These are phyloP conservation scores for Jackrogersella minutella DNA, from an alignment of 495 filamentous ascomycete species.

Conservation along the genomic window DNA sequence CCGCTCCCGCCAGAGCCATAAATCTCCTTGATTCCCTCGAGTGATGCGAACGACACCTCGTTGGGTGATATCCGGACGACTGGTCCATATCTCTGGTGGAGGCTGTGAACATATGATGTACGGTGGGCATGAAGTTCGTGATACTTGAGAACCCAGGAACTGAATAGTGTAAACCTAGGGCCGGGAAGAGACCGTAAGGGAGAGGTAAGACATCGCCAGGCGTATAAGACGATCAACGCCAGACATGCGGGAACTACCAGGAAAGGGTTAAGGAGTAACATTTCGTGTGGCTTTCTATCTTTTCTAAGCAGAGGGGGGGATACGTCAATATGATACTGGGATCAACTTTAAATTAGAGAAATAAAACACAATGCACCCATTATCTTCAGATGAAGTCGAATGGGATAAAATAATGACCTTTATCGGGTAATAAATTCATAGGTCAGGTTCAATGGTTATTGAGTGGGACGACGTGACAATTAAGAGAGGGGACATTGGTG, in stretches of 20 bases:
- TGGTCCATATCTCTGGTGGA: conserved; percentile 65
- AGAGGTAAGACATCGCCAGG: conserved; percentile 44
- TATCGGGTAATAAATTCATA: conserved; percentile 24
- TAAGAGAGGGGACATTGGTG: conserved; percentile 19
- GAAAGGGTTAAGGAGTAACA: conserved; percentile 41
- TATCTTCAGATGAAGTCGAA: background rate
- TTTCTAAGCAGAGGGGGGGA: background rate
- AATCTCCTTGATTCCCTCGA: conserved; percentile 69
- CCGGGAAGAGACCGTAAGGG: conserved; percentile 61
- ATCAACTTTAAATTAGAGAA: too few species aligned
- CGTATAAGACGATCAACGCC: conserved; percentile 28
- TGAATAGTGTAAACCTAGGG: conserved; percentile 61
- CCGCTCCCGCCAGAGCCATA: conserved; percentile 71
- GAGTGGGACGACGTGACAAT: conserved; percentile 1
- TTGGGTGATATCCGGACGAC: conserved; percentile 66
- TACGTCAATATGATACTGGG: too few species aligned
- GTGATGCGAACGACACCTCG: conserved; percentile 67
- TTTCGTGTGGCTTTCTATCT: conserved; percentile 11
- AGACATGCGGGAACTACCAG: conserved; percentile 33
- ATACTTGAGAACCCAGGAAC: conserved; percentile 62
- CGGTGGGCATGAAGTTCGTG: conserved; percentile 64
- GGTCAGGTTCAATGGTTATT: conserved; percentile 6
- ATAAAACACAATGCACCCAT: background rate
- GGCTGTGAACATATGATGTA: conserved; percentile 61
- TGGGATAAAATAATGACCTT: background rate